Evolutionary conservation across 352 stramenopile genomes (phyloP).

Genomic region (Phytophthora macrochlamydospora): DNA sequence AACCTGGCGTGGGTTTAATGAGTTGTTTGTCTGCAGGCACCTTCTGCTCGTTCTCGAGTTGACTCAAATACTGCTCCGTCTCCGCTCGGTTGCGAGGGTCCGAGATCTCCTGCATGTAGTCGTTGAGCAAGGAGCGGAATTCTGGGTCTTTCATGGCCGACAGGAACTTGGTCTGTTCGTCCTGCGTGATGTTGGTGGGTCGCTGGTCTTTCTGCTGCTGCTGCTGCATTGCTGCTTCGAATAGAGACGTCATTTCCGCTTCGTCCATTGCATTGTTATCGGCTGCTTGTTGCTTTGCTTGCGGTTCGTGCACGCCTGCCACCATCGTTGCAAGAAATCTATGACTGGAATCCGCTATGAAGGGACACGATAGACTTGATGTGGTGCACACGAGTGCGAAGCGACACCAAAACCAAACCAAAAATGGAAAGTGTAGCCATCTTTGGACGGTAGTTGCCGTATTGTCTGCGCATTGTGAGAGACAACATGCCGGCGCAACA

Average conservation of each 20-base stretch:
- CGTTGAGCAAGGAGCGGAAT: constrained; percentile 92
- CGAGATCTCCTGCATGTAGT: constrained; percentile 95
- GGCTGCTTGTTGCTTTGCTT: neutral
- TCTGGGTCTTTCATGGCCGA: constrained; percentile 90
- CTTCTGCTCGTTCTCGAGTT: constrained; percentile 90
- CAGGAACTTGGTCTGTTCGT: constrained; percentile 87
- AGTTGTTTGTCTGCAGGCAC: constrained; percentile 88
- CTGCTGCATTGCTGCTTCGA: constrained; percentile 54
- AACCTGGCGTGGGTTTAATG: constrained; percentile 83
- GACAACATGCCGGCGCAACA: constrained; percentile 44
- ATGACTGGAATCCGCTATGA: constrained; percentile 9
- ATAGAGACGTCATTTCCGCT: constrained; percentile 51
- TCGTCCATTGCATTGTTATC: constrained; percentile 34
- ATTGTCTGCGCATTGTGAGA: constrained; percentile 6
- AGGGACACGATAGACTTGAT: constrained; percentile 17
- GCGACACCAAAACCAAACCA: constrained; percentile 8
- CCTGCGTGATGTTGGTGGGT: constrained; percentile 16
- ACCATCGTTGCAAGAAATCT: constrained; percentile 13
- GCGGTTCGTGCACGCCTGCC: constrained; percentile 2
- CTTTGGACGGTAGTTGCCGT: neutral
- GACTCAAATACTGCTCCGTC: constrained; percentile 89
- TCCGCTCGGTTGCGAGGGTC: constrained; percentile 90
- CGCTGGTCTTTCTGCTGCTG: constrained; percentile 13
- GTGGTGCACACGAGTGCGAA: constrained; percentile 13
- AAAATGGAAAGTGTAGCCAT: constrained; percentile 27